phyloP scores from a whole-genome alignment of 768 basidiomycete species.

The Chiua virens region DNA sequence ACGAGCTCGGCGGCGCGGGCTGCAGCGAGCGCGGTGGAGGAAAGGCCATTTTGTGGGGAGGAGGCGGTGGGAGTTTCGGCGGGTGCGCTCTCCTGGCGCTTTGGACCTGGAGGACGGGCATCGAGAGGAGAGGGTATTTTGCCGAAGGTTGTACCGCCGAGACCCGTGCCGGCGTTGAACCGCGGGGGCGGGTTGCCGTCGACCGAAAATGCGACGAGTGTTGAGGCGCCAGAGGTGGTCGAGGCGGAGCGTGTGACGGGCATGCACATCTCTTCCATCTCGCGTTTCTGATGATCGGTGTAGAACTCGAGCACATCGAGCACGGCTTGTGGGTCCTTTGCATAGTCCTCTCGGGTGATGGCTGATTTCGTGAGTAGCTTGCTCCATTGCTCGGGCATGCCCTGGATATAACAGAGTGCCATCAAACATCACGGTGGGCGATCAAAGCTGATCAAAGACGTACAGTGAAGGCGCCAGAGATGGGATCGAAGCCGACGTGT shows the following conservation, averaged over 20 bases:
- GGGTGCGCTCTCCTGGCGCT: slow-evolving; percentile 49
- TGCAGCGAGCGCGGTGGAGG: slow-evolving; percentile 46
- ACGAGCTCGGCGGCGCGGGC: slow-evolving; percentile 65
- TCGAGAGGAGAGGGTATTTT: slow-evolving; percentile 43
- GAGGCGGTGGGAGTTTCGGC: slow-evolving; percentile 30
- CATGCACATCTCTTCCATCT: slow-evolving; percentile 64
- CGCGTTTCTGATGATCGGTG: slow-evolving; percentile 96
- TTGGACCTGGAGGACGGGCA: slow-evolving; percentile 35
- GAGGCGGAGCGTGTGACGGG: slow-evolving; percentile 23
- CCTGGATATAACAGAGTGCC: slow-evolving; percentile 43
- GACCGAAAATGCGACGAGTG: slow-evolving; percentile 38
- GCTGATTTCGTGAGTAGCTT: slow-evolving; percentile 96
- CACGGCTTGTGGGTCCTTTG: slow-evolving; percentile 95
- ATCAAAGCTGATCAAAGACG: slow-evolving; percentile 31
- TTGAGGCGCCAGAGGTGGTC: slow-evolving; percentile 16
- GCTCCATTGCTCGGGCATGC: slow-evolving; percentile 97
- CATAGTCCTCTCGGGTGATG: slow-evolving; percentile 97
- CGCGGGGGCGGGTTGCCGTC: slow-evolving; percentile 59
- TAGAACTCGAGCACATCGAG: slow-evolving; percentile 98
- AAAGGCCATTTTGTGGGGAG: slow-evolving; percentile 37
- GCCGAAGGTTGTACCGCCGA: slow-evolving; percentile 63
- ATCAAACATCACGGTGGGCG: too few relatives aligned
- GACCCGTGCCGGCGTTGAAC: slow-evolving; percentile 89
- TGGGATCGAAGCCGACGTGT: slow-evolving; percentile 95
- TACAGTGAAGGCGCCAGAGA: slow-evolving; percentile 92